Conservation (phyloP, 257 asterid genomes). For the Fraxinus excelsior region DNA sequence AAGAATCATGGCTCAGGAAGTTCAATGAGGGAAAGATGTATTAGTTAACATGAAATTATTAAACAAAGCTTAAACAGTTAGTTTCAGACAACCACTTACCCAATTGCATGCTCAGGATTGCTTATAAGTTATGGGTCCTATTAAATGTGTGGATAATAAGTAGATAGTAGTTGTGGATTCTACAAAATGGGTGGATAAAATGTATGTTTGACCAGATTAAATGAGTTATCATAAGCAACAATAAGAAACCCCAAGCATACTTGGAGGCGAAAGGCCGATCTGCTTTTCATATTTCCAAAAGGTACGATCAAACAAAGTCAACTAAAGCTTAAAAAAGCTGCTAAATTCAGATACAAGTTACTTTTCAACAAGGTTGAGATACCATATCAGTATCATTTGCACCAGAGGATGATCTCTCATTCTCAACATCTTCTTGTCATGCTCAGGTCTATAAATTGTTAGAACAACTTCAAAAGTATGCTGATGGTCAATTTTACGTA, state of each 20-base stretch:
- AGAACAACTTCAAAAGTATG: background rate
- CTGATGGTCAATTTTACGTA: background rate
- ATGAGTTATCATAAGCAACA: background rate
- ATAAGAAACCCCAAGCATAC: background rate
- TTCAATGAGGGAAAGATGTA: background rate
- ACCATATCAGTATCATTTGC: slow-evolving; percentile 1
- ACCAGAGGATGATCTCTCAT: slow-evolving; percentile 8
- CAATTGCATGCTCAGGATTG: too few relatives aligned
- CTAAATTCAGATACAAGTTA: background rate
- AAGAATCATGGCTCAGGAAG: background rate
- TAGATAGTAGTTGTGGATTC: too few relatives aligned
- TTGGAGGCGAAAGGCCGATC: background rate
- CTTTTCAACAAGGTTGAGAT: background rate
- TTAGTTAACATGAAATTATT: background rate
- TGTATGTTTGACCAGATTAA: too few relatives aligned
- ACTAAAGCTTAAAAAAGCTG: slow-evolving; percentile 2
- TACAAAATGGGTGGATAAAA: too few relatives aligned
- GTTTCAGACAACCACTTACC: slow-evolving; percentile 9
- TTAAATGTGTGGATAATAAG: too few relatives aligned
- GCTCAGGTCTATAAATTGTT: background rate
- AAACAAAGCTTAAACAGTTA: background rate
- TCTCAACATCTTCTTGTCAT: background rate
- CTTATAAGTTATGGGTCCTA: too few relatives aligned
- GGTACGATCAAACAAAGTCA: background rate
- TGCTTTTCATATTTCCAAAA: background rate